A percentile compares a stretch with the other conserved stretches of the same genome.
Conservation (phyloP, 2,329 filamentous ascomycete genomes). For the Aspergillus sp. region DNA sequence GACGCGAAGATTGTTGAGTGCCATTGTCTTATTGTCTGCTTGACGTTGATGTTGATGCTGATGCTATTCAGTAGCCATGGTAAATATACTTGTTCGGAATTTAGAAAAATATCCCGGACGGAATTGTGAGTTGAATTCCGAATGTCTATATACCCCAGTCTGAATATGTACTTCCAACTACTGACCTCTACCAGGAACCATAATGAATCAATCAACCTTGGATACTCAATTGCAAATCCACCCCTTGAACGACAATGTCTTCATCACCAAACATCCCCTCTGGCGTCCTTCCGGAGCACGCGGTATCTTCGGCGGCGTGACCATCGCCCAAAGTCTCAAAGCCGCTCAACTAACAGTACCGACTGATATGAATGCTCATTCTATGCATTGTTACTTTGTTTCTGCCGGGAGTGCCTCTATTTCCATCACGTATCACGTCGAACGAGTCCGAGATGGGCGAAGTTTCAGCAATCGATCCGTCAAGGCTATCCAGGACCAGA, state of each 20-base stretch:
- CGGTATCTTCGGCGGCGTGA: constrained; percentile 88
- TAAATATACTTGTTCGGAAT: too few relatives aligned
- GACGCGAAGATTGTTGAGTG: constrained; percentile 34
- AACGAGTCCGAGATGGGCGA: constrained; percentile 83
- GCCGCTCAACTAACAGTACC: constrained; percentile 87
- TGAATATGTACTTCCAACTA: too few relatives aligned
- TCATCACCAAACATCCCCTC: constrained; percentile 85
- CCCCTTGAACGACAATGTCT: constrained; percentile 62
- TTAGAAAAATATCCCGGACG: too few relatives aligned
- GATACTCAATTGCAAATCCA: too few relatives aligned
- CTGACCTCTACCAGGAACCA: too few relatives aligned
- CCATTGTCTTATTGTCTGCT: neutral
- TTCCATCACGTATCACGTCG: constrained; percentile 91
- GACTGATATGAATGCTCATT: constrained; percentile 74
- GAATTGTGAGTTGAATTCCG: too few relatives aligned
- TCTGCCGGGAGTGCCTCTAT: constrained; percentile 80
- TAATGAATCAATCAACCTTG: too few relatives aligned
- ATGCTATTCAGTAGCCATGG: too few relatives aligned
- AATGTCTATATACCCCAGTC: too few relatives aligned
- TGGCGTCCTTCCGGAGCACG: constrained; percentile 91
- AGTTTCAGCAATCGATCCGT: constrained; percentile 91
- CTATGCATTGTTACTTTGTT: constrained; percentile 99
- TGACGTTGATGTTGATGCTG: too few relatives aligned
- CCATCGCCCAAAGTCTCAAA: constrained; percentile 85
- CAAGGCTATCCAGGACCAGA: constrained; percentile 81